Base-by-base conservation (phyloP, 1,284 basidiomycete genomes). In the Boletus sp. region DNA sequence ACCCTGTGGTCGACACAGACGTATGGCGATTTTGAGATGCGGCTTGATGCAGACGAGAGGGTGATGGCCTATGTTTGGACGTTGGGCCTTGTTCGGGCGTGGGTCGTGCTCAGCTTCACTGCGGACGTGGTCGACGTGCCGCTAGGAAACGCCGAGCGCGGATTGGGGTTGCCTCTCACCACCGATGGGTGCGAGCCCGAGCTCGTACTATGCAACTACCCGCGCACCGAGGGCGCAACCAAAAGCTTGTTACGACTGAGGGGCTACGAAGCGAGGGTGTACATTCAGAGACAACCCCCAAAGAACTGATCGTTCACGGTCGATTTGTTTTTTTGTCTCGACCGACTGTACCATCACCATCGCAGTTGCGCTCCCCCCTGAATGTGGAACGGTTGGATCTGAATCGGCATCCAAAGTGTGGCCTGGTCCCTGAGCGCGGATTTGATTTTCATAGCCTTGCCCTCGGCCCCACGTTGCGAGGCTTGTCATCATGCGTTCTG, bases 21-120 rank as follows among this genome's bases (percentile, higher is more conserved):
- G n/a, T 56, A 86, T 63, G 89, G 88, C 10, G 77, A 81, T 54
- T 91, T 89, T 68, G 66, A 74, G 4, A 75, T 85, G 30, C 65
- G 87, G 9, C 76, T 80, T 19, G 68, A 75, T 5, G 71, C 73
- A 0, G 75, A 88, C 67, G 78, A 83, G 47, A 67, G 81, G 23
- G 77, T 86, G n/a, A 84, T 89, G 62, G 82, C 83, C 0, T 89
- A 83, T 68, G 76, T 78, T n/a, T 81, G 86, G 40, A 72, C 75
- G 4, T 67, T 83, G 11, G 77, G 74, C 0, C 64, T 66, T 7
- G 53, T 64, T 2, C 79, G 78, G 1, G 68, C 79, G 9, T 53
- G 81, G 27, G 79, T 87, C 10, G 30, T 85, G 2, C 77, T 89
- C 62, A 89, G 88, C 67, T 86, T 89, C 58, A 75, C 76, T 1